Evolutionary conservation across 805 yeast genomes (phyloP).

Genomic region (Metschnikowia shivogae): DNA sequence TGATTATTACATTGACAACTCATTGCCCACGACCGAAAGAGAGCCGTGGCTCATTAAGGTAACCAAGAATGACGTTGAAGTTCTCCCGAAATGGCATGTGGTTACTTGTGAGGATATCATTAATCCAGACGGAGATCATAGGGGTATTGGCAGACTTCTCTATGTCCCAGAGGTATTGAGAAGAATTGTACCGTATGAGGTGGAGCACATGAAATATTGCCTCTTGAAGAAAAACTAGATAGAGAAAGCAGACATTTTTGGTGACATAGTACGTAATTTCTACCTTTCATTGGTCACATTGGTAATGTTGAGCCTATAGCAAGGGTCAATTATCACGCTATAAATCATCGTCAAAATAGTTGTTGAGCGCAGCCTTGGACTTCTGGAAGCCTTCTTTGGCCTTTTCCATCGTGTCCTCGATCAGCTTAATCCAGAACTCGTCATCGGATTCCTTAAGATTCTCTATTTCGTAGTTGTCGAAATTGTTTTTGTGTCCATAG

Average conservation of each 20-base stretch:
- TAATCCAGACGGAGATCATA: constrained; percentile 48
- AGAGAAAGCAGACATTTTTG: background rate
- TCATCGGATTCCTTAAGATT: constrained; percentile 23
- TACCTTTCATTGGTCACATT: too few relatives aligned
- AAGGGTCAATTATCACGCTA: background rate
- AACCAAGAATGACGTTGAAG: constrained; percentile 15
- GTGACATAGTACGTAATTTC: too few relatives aligned
- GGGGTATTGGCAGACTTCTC: constrained; percentile 51
- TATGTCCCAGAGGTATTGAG: constrained; percentile 43
- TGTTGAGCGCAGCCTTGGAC: constrained; percentile 49
- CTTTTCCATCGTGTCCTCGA: constrained; percentile 49
- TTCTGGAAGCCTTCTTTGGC: constrained; percentile 49
- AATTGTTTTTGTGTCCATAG: constrained; percentile 57
- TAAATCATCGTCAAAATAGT: constrained; percentile 42
- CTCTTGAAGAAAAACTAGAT: constrained; percentile 17
- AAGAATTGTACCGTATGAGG: constrained; percentile 26
- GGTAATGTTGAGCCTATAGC: too few relatives aligned
- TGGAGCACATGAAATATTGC: constrained; percentile 51
- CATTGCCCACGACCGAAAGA: constrained; percentile 39
- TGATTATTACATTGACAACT: constrained; percentile 67
- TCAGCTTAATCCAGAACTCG: constrained; percentile 40
- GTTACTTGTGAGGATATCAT: constrained; percentile 48
- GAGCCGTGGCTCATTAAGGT: constrained; percentile 27
- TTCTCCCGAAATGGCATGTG: constrained; percentile 43
- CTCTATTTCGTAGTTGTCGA: constrained; percentile 29